Evolutionary conservation across 2,329 filamentous ascomycete genomes (phyloP), one percentile per base, ranked within the genome.

Genomic region (Dactylonectria estremocensis): DNA sequence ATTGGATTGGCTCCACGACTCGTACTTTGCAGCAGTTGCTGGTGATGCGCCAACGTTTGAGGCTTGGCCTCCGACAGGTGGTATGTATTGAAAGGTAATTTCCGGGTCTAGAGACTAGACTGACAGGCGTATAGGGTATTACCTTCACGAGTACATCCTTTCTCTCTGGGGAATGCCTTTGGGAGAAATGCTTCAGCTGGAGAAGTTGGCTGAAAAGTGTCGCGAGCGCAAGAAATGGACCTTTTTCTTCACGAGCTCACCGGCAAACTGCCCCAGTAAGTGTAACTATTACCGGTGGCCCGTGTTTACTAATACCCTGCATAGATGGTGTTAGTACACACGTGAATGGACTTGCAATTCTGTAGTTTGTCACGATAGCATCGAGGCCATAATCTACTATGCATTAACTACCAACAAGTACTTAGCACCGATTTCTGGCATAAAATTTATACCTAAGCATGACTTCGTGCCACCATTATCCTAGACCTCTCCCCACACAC

Each of bases 1-100:
- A 7, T 80, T 89, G 14, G 81, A 83, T 43, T 91, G 88, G 88
- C 79, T 90, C 18, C 90, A 88, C 87, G 84, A 89, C 61, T 82
- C 85, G 6, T 64, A 56, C 14, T 89, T 91, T 70, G 80, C 87
- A 0, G 89, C 88, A 1, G 83, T 90, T 0, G 89, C 84, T 0
- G 87, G 88, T 2, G 89, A 91, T 65, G 83, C 84, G 55, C 85
- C 88, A 0, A 68, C 76, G 5, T 86, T 88, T 68, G 88, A 90
- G 71, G 84, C 84, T 3, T 86, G 84, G 71, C 83, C 84, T 8
- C 74, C 58, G 13, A 40, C 22, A 5, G 22, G 20, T 1, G 49
- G 49, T n/a, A 53, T 13, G 49, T 35, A 0, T 13, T 20, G 11
- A 2, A 6, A 20, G 20, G n/a, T 16, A 33, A 7, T 14, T 10